Conservation (phyloP, 805 yeast species). For the Metschnikowia gruessii region DNA sequence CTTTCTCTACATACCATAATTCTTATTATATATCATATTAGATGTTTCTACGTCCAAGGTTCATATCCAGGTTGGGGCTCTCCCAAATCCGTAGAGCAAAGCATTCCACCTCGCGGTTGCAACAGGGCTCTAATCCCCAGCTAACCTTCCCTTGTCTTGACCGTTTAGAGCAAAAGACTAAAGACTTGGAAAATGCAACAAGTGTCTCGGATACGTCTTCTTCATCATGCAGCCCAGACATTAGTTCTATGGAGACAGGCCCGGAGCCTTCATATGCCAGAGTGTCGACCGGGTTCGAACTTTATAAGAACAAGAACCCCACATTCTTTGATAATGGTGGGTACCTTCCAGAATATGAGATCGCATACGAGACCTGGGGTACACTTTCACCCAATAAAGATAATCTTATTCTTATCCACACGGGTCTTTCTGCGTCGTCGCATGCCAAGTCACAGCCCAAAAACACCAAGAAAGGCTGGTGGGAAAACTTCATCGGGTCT, state of each 20-base stretch:
- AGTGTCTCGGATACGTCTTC: constrained; percentile 10
- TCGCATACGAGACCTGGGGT: constrained; percentile 97
- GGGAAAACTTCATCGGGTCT: constrained; percentile 93
- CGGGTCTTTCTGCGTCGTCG: constrained; percentile 90
- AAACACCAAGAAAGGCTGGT: constrained; percentile 83
- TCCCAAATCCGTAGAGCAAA: not conserved
- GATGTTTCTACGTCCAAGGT: constrained; percentile 2
- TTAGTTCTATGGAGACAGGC: constrained; percentile 53
- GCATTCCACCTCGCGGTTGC: constrained; percentile 5
- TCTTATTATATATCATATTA: not conserved
- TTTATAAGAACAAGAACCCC: constrained; percentile 54
- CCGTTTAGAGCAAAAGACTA: constrained; percentile 57
- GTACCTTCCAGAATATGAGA: constrained; percentile 61
- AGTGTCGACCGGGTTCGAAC: constrained; percentile 63
- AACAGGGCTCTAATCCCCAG: constrained; percentile 53
- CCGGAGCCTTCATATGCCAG: constrained; percentile 85
- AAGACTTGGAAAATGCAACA: constrained; percentile 27
- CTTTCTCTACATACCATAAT: not conserved
- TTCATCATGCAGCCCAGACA: constrained; percentile 9
- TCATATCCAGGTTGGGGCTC: not conserved
- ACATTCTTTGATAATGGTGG: constrained; percentile 82
- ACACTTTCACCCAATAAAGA: constrained; percentile 54
- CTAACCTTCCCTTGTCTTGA: constrained; percentile 85
- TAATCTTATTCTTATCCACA: constrained; percentile 78
- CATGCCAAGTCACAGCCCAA: constrained; percentile 81